These are phyloP conservation scores for Pseudopithomyces chartarum DNA, from an alignment of 2,329 filamentous ascomycete genomes.

Conservation along the genomic window DNA sequence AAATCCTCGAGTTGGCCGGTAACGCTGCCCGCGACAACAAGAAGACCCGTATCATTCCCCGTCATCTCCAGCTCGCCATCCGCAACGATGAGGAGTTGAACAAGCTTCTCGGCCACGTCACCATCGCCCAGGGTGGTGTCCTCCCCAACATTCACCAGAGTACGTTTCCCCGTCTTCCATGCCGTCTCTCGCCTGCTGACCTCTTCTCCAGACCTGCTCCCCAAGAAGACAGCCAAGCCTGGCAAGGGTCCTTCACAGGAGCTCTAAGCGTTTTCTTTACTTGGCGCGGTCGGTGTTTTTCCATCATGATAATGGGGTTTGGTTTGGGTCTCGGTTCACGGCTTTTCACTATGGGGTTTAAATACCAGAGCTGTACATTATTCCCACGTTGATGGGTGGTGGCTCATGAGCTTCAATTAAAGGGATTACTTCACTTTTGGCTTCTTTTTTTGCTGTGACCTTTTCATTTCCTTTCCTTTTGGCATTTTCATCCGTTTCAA, in stretches of 20 bases:
- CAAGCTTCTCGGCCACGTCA: slow-evolving; percentile 96
- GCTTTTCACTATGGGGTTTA: slow-evolving; percentile 53
- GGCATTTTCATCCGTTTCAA: background rate
- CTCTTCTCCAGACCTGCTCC: slow-evolving; percentile 77
- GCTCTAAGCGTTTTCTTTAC: slow-evolving; percentile 68
- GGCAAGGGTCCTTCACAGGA: slow-evolving; percentile 94
- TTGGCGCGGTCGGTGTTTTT: slow-evolving; percentile 60
- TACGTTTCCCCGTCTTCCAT: slow-evolving; percentile 58
- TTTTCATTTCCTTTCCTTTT: background rate
- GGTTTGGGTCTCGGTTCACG: slow-evolving; percentile 63
- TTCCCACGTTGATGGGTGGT: slow-evolving; percentile 56
- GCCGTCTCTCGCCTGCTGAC: slow-evolving; percentile 46
- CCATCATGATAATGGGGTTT: slow-evolving; percentile 74
- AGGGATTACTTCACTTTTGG: slow-evolving; percentile 36
- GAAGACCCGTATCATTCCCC: slow-evolving; percentile 99
- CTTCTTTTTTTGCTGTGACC: slow-evolving; percentile 5
- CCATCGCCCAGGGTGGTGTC: slow-evolving; percentile 96
- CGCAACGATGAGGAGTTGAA: slow-evolving; percentile 99
- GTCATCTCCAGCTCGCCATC: slow-evolving; percentile 98
- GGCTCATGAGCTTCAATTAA: slow-evolving; percentile 49
- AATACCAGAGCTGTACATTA: slow-evolving; percentile 66
- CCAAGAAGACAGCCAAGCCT: slow-evolving; percentile 98
- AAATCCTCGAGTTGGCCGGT: slow-evolving; percentile 98
- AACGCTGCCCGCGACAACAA: slow-evolving; percentile 99
- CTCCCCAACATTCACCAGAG: slow-evolving; percentile 97